These are phyloP conservation scores for Aphanomyces stellatus DNA, from an alignment of 352 stramenopile species.

Conservation along the genomic window DNA sequence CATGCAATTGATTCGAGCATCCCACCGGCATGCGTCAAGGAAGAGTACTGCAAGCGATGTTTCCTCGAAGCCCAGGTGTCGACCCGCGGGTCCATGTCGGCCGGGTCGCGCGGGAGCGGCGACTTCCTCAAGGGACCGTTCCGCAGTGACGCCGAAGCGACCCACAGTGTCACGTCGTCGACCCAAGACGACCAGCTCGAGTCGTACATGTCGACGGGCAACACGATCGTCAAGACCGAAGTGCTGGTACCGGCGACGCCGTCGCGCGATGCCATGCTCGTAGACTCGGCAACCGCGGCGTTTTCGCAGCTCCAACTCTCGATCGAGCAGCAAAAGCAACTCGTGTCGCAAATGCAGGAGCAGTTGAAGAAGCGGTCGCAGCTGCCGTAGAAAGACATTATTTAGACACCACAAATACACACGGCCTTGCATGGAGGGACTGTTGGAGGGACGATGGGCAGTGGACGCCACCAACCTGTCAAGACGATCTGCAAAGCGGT, in stretches of 20 bases:
- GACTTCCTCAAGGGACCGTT: not conserved
- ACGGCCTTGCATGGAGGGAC: too few species aligned
- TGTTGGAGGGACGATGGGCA: too few species aligned
- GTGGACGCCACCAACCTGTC: too few species aligned
- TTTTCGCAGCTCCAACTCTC: not conserved
- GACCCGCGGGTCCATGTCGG: too few species aligned
- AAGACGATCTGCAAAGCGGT: too few species aligned
- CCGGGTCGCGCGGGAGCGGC: not conserved
- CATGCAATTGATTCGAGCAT: not conserved
- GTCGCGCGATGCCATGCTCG: not conserved
- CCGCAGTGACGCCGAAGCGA: not conserved
- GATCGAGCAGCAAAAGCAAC: constrained; percentile 10
- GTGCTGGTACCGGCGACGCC: not conserved
- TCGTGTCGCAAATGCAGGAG: constrained; percentile 11
- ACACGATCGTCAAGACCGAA: not conserved
- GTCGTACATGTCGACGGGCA: not conserved
- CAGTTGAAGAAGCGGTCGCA: not conserved
- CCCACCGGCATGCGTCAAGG: not conserved
- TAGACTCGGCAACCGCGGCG: not conserved
- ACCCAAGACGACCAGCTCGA: constrained; percentile 2
- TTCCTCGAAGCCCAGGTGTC: not conserved
- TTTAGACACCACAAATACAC: too few species aligned
- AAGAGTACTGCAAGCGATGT: constrained; percentile 14
- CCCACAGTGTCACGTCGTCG: not conserved
- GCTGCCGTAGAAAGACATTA: too few species aligned